These are phyloP conservation scores for Zygosaccharomyces sapae DNA, from an alignment of 1,139 yeast species.

Conservation along the genomic window DNA sequence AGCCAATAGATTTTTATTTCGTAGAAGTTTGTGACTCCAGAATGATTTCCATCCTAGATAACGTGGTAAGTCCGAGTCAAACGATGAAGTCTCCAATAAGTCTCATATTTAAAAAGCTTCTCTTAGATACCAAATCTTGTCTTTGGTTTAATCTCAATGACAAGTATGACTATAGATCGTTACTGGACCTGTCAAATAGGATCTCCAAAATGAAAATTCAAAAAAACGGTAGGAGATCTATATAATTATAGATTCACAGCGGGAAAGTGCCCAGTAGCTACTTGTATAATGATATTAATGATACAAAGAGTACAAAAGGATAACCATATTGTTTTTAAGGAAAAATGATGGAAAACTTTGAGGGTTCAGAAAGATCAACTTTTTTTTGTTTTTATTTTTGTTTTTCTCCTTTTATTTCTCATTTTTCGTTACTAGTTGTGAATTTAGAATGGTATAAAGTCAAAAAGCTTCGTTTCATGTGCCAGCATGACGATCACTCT, in stretches of 20 bases:
- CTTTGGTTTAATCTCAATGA: conserved; percentile 19
- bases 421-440: background rate
- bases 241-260: background rate
- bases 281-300: conserved; percentile 7
- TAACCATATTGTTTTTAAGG: background rate
- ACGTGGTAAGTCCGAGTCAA: conserved; percentile 12
- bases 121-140: conserved; percentile 29
- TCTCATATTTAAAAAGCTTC: conserved; percentile 27
- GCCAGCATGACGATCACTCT: conserved; percentile 17
- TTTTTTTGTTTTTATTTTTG: background rate
- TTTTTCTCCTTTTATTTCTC: background rate
- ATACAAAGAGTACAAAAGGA: conserved; percentile 1
- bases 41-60: conserved; percentile 17
- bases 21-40: conserved; percentile 26
- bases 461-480: conserved; percentile 1
- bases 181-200: conserved; percentile 16
- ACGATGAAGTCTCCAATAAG: conserved; percentile 24
- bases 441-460: background rate
- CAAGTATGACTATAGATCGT: conserved; percentile 7
- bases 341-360: background rate
- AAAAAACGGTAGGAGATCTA: conserved; percentile 10
- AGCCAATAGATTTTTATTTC: conserved; percentile 25
- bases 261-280: background rate
- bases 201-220: conserved; percentile 13
- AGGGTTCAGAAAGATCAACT: conserved; percentile 1